A percentile compares a stretch with the other conserved stretches of the same genome.
phyloP scores from a whole-genome alignment of 164 flowering plant genomes.

The Magnolia changhungtana region DNA sequence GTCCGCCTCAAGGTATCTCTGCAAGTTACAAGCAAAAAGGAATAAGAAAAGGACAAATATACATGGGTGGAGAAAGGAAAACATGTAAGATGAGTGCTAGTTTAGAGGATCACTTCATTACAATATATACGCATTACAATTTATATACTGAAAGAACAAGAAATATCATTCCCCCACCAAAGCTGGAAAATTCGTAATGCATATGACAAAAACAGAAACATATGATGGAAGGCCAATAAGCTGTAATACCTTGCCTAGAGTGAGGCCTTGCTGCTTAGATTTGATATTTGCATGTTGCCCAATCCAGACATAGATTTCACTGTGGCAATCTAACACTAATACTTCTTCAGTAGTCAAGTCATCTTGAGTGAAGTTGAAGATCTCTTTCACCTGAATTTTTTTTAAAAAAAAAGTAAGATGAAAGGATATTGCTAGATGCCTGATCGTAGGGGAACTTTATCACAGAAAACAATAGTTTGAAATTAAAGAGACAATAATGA shows the following conservation, averaged over 20 bases:
- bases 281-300: slow-evolving; percentile 47
- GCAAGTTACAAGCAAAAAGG: slow-evolving; percentile 24
- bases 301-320: slow-evolving; percentile 69
- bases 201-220: too few species aligned
- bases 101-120: not conserved
- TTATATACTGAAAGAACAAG: too few species aligned
- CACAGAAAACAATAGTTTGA: not conserved
- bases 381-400: slow-evolving; percentile 61
- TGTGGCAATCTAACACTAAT: slow-evolving; percentile 58
- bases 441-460: not conserved
- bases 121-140: not conserved
- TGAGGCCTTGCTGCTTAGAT: slow-evolving; percentile 45
- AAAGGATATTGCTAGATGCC: not conserved
- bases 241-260: slow-evolving; percentile 46
- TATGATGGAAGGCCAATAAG: too few species aligned
- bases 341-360: slow-evolving; percentile 84
- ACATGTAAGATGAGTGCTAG: not conserved
- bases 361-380: slow-evolving; percentile 76
- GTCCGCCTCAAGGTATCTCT: slow-evolving; percentile 62
- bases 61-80: not conserved
- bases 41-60: not conserved
- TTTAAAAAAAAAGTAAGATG: not conserved
- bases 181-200: too few species aligned
- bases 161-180: too few species aligned
- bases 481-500: not conserved